phyloP scores from a whole-genome alignment of 2,329 filamentous ascomycete species.

The Colletotrichum tofieldiae region DNA sequence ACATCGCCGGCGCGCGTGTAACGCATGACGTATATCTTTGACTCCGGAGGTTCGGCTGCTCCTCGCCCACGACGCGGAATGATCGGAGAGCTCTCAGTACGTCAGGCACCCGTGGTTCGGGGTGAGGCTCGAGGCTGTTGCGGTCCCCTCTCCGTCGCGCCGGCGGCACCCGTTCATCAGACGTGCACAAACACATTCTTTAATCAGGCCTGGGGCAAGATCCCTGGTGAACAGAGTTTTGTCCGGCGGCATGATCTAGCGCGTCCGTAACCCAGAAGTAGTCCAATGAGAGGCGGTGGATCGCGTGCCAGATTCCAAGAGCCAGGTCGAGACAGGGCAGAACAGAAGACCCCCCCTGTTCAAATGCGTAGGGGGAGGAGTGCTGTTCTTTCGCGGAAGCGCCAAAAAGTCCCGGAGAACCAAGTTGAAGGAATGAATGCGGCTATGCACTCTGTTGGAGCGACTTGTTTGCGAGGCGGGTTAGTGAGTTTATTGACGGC shows the following conservation, averaged over 20 bases:
- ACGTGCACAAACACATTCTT: conserved; percentile 1
- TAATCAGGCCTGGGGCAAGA: conserved; percentile 6
- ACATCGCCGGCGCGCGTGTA: conserved; percentile 16
- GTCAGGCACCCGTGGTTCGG: conserved; percentile 17
- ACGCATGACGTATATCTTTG: conserved; percentile 14
- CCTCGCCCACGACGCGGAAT: conserved; percentile 13
- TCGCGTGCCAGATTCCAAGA: conserved; percentile 24
- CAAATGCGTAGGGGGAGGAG: conserved; percentile 1
- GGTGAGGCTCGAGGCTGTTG: conserved; percentile 26
- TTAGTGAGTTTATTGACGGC: conserved; percentile 19
- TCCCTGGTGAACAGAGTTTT: conserved; percentile 18
- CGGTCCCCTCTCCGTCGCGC: conserved; percentile 2
- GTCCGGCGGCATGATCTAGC: conserved; percentile 1
- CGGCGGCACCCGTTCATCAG: conserved; percentile 27
- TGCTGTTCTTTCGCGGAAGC: conserved; percentile 30
- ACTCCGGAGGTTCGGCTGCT: not conserved
- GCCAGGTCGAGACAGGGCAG: conserved; percentile 9
- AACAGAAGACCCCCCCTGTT: conserved; percentile 5
- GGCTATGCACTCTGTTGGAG: conserved; percentile 36
- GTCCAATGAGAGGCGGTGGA: conserved; percentile 11
- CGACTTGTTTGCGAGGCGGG: conserved; percentile 39
- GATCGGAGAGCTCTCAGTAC: conserved; percentile 30
- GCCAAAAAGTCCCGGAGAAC: conserved; percentile 30
- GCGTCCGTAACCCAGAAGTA: conserved; percentile 2
- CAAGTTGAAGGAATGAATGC: conserved; percentile 28